Base-by-base conservation (phyloP, 352 stramenopile species). In the Blastocystis hominis region DNA sequence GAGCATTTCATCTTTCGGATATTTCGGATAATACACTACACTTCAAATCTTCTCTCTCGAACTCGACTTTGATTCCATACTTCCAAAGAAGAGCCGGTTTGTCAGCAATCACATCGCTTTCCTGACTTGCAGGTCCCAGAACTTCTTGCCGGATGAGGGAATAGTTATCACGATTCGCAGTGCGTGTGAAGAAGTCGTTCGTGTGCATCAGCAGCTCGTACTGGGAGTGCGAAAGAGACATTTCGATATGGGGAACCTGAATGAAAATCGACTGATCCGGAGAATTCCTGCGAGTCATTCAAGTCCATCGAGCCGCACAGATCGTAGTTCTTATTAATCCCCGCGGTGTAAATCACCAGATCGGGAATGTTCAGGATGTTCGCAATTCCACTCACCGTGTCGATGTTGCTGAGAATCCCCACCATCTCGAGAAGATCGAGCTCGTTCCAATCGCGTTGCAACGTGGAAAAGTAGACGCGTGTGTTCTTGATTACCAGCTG, bases 261-360 rank as follows among this genome's bases (percentile, higher is more conserved):
- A 84, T 84, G 56, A 69, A 84, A 4, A 84, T 66, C 2, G 72
- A 84, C 56, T 84, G 72, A 46, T 84, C 72, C 10, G 72, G 72
- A 24, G 34, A 47, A 46, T 36, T 3, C 6, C 72, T 84, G 68
- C 15, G 7, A 34, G 38, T 84, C 13, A 84, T 7, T 20, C 9
- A 30, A 3, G 30, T 2, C 3, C 24, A 4, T n/a, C 2, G 3
- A 53, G 15, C 20, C 7, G 7, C 46, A 84, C 72, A 84, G 56
- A 34, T 84, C 72, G 44, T 84, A 84, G 44, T 66, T 64, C 72
- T 84, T 84, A 10, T 47, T 66, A n/a, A 68, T 84, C 10, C n/a
- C 46, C 0, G 55, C 72, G 44, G 68, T 66, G 56, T 61, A 84
- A 13, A 84, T 46, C 38, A 84, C 36, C 20, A 84, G 46, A 46